These are phyloP conservation scores for Xylariaceae sp. DNA, from an alignment of 2,329 filamentous ascomycete genomes.

Conservation along the genomic window DNA sequence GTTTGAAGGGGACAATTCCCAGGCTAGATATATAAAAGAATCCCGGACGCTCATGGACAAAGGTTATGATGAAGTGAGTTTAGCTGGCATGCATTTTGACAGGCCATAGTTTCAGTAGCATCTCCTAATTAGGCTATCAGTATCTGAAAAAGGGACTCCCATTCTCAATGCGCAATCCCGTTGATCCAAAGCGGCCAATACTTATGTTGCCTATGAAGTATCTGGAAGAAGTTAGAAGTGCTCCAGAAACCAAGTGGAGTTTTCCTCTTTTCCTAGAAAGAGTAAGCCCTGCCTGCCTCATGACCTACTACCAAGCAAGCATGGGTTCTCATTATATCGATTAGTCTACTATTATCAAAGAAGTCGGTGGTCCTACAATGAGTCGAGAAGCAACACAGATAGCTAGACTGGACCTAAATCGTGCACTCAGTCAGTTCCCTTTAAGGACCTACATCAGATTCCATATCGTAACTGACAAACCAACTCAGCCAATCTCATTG, in stretches of 20 bases:
- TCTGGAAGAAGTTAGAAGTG: slow-evolving; percentile 17
- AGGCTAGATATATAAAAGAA: background rate
- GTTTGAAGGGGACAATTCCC: background rate
- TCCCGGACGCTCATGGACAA: background rate
- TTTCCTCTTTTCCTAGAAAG: slow-evolving; percentile 16
- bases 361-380: background rate
- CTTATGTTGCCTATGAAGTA: slow-evolving; percentile 20
- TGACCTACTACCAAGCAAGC: background rate
- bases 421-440: background rate
- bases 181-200: slow-evolving; percentile 6
- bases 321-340: background rate
- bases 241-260: slow-evolving; percentile 13
- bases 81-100: background rate
- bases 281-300: background rate
- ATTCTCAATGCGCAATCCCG: slow-evolving; percentile 16
- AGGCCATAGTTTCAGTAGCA: background rate
- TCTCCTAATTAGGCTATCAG: background rate
- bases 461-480: background rate
- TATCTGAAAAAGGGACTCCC: slow-evolving; percentile 13
- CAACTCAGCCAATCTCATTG: slow-evolving; percentile 1
- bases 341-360: no score
- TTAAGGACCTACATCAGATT: background rate
- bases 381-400: background rate
- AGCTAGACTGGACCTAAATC: background rate
- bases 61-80: background rate